Conservation (phyloP, 2,329 filamentous ascomycete genomes). For the Monilinia aucupariae region DNA sequence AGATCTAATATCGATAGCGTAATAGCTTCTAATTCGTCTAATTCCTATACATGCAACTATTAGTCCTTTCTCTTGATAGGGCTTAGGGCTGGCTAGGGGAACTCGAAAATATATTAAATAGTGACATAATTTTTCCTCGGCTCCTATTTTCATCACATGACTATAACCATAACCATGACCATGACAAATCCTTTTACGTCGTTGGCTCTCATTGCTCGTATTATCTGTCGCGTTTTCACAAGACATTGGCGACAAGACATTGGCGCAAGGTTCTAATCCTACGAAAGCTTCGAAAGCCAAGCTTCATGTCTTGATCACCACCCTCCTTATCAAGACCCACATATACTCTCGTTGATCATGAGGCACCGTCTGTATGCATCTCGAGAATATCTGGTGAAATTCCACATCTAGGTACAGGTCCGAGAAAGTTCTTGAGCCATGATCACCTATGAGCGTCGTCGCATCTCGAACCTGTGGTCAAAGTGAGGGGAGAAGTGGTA, state of each 20-base stretch:
- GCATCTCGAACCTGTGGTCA: neutral
- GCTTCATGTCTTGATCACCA: neutral
- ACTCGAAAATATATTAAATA: no score
- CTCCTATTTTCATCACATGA: no score
- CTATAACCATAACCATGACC: no score
- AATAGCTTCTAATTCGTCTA: no score
- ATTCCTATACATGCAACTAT: no score
- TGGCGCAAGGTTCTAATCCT: neutral
- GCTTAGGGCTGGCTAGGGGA: no score
- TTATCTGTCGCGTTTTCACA: neutral
- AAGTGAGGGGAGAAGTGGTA: no score
- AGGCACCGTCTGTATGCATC: neutral
- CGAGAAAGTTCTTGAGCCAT: neutral
- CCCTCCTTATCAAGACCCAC: neutral
- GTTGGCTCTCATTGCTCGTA: no score
- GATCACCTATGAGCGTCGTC: neutral
- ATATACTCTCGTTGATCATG: neutral
- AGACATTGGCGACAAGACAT: constrained; percentile 10
- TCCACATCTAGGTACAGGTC: neutral
- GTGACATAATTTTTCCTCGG: no score
- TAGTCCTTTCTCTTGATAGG: no score
- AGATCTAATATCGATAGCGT: no score
- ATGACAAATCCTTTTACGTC: no score
- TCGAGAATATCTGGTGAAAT: neutral
- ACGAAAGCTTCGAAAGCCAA: neutral